Base-by-base conservation (phyloP, 208 protist species). In the Vickermania spadyakhi region DNA sequence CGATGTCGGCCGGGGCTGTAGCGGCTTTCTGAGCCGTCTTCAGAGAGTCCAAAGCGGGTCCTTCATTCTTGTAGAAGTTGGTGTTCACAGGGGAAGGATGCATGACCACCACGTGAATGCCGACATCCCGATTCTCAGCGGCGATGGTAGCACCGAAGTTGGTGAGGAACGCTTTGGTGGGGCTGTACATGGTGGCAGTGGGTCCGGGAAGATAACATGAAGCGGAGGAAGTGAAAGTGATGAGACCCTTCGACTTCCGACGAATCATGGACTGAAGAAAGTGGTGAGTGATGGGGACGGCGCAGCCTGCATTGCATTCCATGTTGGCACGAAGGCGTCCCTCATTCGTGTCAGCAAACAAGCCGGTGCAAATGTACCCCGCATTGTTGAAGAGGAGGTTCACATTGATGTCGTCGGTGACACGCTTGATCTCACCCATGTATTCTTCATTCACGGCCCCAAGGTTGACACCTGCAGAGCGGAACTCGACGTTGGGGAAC, bases 361-460 rank as follows among this genome's bases (percentile, higher is more conserved):
- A 85, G 49, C 90, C 89, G 28, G 95, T 89, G 65, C 77, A 72
- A 57, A 94, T 89, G 73, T 97, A 98, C 50, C 95, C 95, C 2
- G 96, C 95, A 64, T 97, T 98, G 76, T 98, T 98, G 52, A 97
- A 95, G 58, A 93, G 54, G 1, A 96, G 68, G 49, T 62, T 64
- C 27, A 93, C 66, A 42, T 84, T 66, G 54, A 92, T 77, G 62
- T 89, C 84, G 14, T 82, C 77, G 29, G 89, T 89, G 28, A 69
- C 62, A 21, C 72, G 60, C 22, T 72, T 78, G 66, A 97, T 90
- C 28, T 67, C 64, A 27, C 67, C 31, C 77, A 94, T 93, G 64
- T 86, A 85, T 56, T 56, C 70, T 66, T 87, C 81, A 50, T 72
- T 65, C 54, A 82, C 85, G 21, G 72, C 80, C 29, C 66, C 74